Percentiles rank a stretch among this genome's conserved stretches.
phyloP scores from a whole-genome alignment of 2,329 filamentous ascomycete species.

The Beauveria bassiana region DNA sequence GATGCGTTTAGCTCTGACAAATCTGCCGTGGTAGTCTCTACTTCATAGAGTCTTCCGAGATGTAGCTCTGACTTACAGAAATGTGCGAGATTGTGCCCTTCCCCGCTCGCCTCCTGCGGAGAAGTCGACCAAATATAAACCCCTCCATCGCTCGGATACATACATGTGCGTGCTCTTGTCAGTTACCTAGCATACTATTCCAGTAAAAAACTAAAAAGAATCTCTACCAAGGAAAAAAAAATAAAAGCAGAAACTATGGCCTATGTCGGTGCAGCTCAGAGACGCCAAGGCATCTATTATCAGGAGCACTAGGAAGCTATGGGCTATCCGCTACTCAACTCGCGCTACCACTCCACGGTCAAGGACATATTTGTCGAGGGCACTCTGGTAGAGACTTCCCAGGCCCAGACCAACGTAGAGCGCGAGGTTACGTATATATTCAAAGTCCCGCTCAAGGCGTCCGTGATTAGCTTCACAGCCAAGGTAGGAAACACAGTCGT shows the following conservation, averaged over 20 bases:
- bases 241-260: neutral
- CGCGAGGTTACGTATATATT: neutral
- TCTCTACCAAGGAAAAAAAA: too few relatives aligned
- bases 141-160: too few relatives aligned
- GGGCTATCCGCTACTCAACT: neutral
- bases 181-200: too few relatives aligned
- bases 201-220: accelerated
- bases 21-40: too few relatives aligned
- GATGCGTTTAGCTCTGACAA: too few relatives aligned
- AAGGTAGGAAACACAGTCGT: neutral
- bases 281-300: neutral
- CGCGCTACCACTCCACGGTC: neutral
- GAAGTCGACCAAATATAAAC: too few relatives aligned
- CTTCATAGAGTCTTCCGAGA: too few relatives aligned
- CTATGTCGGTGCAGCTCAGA: neutral
- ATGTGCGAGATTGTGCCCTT: too few relatives aligned
- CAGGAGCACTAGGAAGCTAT: neutral
- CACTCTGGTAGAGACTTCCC: neutral
- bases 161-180: too few relatives aligned
- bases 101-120: too few relatives aligned
- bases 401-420: neutral
- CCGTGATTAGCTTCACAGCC: neutral
- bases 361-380: neutral
- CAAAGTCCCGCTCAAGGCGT: neutral
- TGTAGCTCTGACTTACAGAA: too few relatives aligned